A percentile compares a stretch with the other conserved stretches of the same genome.
These are phyloP conservation scores for Bacidia rubella DNA, from an alignment of 495 filamentous ascomycete genomes.

Conservation along the genomic window DNA sequence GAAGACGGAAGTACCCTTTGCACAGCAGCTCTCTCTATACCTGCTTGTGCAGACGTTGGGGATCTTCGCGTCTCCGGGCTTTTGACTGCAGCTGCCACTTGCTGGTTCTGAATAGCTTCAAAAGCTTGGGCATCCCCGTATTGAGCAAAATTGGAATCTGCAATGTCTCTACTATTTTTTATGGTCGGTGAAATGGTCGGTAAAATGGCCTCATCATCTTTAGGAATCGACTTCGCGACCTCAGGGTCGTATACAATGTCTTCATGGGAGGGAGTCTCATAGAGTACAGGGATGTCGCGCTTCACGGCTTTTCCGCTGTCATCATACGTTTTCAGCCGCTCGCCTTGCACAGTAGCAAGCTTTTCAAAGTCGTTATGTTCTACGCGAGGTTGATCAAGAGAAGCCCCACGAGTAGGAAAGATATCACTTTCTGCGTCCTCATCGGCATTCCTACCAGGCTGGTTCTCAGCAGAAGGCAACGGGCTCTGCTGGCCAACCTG, in stretches of 20 bases:
- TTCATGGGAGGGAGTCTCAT: slow-evolving; percentile 9
- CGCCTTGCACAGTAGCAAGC: slow-evolving; percentile 23
- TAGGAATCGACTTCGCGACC: background rate
- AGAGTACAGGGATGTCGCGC: slow-evolving; percentile 11
- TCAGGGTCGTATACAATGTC: slow-evolving; percentile 11
- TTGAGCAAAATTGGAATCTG: background rate
- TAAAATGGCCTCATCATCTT: background rate
- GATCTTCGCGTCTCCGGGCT: slow-evolving; percentile 7
- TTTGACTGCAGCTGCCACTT: background rate
- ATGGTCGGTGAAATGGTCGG: background rate
- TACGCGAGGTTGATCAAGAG: background rate
- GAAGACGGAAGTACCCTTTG: slow-evolving; percentile 35
- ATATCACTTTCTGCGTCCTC: background rate
- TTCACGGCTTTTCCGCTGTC: slow-evolving; percentile 12
- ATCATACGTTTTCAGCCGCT: slow-evolving; percentile 11
- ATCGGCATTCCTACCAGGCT: background rate
- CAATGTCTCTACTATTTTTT: slow-evolving; percentile 3
- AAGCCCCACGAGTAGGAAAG: slow-evolving; percentile 2
- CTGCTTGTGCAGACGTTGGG: slow-evolving; percentile 8
- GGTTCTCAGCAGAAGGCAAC: background rate
- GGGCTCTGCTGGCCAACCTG: slow-evolving; percentile 1
- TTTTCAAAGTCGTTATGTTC: slow-evolving; percentile 6
- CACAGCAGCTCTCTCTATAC: slow-evolving; percentile 34
- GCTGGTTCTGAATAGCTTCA: slow-evolving; percentile 1
- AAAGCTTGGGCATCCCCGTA: slow-evolving; percentile 1